Evolutionary conservation across 1,139 yeast species (phyloP), one percentile per base, ranked within the genome.

Genomic region (Nakaseomyces glabratus): DNA sequence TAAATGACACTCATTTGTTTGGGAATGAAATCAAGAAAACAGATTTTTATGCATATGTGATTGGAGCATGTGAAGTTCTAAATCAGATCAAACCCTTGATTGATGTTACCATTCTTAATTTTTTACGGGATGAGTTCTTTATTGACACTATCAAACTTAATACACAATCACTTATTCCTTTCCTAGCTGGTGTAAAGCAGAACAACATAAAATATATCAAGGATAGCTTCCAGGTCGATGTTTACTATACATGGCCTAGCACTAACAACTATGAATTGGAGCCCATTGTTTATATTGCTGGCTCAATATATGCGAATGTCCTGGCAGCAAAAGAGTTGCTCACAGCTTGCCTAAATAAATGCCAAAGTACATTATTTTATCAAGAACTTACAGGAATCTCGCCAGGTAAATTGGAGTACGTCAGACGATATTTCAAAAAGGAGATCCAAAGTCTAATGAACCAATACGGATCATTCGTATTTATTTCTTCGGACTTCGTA

Each of bases 381-480:
- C 40, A 42, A 23, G 39, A 35, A 25, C 37, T 50, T 20, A 33
- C 35, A 3, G 44, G 41, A 25, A 24, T 51, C 6, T 46, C 55
- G 8, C 44, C 46, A 12, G 45, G 44, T 9, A 54, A 52, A 38
- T 32, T 54, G 14, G 38, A 36, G 12, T 52, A 35, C 31, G 38
- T 52, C 11, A 40, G 33, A 21, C 42, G 35, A 13, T 46, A 43
- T 38, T 43, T 41, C 25, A 33, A 34, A 14, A 21, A 36, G n/a
- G 44, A 46, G 24, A 24, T 53, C 6, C 37, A 35, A 16, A 28
- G 43, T 9, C 34, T 56, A 5, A 55, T 54, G 57, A 35, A 45
- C 24, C 46, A 51, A 37, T 43, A 46, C 26, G 53, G 48, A 25
- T 47, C 56, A 12, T 49, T 43, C 28, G 46, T 56, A 21, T 42